phyloP scores from a whole-genome alignment of 495 filamentous ascomycete species.

The Usnea hakonensis region DNA sequence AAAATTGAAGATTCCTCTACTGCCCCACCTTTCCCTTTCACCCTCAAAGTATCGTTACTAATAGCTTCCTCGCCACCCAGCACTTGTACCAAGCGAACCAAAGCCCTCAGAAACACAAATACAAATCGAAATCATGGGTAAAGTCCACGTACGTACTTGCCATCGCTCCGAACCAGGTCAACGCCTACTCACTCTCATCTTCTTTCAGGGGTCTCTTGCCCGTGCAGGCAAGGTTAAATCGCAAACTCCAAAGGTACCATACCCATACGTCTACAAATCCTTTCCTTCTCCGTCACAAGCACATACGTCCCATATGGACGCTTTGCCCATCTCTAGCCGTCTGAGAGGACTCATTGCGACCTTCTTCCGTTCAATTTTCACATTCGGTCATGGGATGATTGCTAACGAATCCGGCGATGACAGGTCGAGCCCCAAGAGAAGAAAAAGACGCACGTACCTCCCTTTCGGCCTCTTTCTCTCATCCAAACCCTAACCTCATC shows the following conservation, averaged over 20 bases:
- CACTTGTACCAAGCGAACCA: background rate
- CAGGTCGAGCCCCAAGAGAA: constrained; percentile 88
- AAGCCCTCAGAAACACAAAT: background rate
- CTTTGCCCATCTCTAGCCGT: background rate
- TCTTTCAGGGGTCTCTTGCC: constrained; percentile 61
- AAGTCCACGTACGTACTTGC: constrained; percentile 53
- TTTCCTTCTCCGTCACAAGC: constrained; percentile 14
- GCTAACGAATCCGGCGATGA: constrained; percentile 23
- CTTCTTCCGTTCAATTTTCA: too few relatives aligned
- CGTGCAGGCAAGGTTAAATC: constrained; percentile 97
- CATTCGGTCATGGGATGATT: background rate
- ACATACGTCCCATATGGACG: background rate
- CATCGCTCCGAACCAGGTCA: background rate
- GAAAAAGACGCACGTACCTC: constrained; percentile 49
- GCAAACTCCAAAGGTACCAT: constrained; percentile 77
- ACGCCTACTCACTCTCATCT: background rate
- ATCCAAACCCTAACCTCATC: background rate
- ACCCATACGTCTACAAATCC: constrained; percentile 10
- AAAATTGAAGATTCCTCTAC: background rate
- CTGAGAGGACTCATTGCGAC: too few relatives aligned
- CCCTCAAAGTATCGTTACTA: background rate
- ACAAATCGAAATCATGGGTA: constrained; percentile 65
- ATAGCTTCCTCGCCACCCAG: constrained; percentile 6
- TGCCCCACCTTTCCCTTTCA: too few relatives aligned
- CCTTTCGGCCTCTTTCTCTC: background rate